These are phyloP conservation scores for Populus tomentosa DNA, from an alignment of 441 rosid species.

Conservation along the genomic window DNA sequence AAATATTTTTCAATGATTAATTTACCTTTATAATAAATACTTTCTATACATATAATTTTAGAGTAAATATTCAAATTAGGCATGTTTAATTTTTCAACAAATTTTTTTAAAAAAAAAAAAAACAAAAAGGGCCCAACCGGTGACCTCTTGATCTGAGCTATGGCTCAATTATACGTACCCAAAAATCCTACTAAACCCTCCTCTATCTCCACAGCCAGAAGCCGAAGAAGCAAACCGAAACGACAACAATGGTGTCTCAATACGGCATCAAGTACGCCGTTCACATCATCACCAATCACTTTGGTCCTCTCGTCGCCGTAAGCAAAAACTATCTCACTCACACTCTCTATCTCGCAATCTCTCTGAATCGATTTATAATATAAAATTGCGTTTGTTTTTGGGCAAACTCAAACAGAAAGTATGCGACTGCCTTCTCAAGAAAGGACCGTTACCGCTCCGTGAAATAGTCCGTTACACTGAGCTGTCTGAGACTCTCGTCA, in stretches of 20 bases:
- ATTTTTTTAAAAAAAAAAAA: too few relatives aligned
- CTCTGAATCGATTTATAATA: neutral
- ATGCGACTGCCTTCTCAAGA: constrained; percentile 74
- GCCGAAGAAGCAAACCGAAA: neutral
- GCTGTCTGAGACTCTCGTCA: constrained; percentile 42
- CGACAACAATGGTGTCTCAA: constrained; percentile 36
- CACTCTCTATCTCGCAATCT: neutral
- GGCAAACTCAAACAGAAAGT: constrained; percentile 50
- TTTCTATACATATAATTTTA: too few relatives aligned
- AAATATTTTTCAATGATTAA: too few relatives aligned
- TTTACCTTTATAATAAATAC: too few relatives aligned
- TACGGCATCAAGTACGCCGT: constrained; percentile 67
- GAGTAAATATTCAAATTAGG: too few relatives aligned
- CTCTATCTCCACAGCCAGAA: neutral
- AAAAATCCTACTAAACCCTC: too few relatives aligned
- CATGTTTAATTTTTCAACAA: too few relatives aligned
- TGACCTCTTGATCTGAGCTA: constrained; percentile 96
- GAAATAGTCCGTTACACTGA: constrained; percentile 43
- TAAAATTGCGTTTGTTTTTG: neutral
- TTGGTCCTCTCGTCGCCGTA: constrained; percentile 79
- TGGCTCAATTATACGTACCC: constrained; percentile 29
- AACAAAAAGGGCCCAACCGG: constrained; percentile 57
- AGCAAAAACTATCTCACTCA: neutral
- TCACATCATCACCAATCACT: constrained; percentile 63
- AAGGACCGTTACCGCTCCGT: constrained; percentile 52